Conservation (phyloP, 106 monocot species). For the Iris macrosiphon region DNA sequence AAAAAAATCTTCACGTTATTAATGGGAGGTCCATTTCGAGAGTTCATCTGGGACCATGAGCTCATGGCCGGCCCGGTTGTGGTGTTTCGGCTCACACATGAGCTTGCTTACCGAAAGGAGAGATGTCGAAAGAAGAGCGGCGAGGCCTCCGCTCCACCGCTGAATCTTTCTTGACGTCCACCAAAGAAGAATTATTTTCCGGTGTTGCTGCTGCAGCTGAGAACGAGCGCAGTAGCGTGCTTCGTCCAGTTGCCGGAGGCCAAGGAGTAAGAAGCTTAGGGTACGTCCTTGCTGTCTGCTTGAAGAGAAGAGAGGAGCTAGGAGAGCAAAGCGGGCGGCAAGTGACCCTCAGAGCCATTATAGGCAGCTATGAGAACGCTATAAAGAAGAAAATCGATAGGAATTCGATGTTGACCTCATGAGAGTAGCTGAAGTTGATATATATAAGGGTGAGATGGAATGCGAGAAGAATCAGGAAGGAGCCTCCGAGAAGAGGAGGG, state of each 20-base stretch:
- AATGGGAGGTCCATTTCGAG: neutral
- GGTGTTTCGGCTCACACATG: no score
- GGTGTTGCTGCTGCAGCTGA: conserved; percentile 1
- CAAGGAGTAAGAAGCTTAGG: neutral
- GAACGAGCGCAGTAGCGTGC: neutral
- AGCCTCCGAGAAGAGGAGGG: neutral
- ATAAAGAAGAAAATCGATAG: no score
- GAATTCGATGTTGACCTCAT: neutral
- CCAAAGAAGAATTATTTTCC: neutral
- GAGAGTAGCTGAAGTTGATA: no score
- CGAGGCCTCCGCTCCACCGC: conserved; percentile 31
- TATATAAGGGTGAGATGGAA: neutral
- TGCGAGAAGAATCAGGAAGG: neutral
- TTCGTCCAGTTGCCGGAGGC: neutral
- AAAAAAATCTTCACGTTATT: no score
- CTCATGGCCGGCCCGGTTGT: no score
- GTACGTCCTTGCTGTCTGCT: neutral
- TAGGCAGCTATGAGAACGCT: no score
- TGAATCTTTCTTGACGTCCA: neutral
- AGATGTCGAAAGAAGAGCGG: conserved; percentile 32
- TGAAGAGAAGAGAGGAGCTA: neutral
- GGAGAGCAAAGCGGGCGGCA: neutral
- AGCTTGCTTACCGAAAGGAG: conserved; percentile 51
- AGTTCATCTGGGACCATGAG: no score
- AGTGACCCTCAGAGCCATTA: conserved; percentile 7